phyloP scores from a whole-genome alignment of 2,329 filamentous ascomycete species.

The Exserohilum turcica region DNA sequence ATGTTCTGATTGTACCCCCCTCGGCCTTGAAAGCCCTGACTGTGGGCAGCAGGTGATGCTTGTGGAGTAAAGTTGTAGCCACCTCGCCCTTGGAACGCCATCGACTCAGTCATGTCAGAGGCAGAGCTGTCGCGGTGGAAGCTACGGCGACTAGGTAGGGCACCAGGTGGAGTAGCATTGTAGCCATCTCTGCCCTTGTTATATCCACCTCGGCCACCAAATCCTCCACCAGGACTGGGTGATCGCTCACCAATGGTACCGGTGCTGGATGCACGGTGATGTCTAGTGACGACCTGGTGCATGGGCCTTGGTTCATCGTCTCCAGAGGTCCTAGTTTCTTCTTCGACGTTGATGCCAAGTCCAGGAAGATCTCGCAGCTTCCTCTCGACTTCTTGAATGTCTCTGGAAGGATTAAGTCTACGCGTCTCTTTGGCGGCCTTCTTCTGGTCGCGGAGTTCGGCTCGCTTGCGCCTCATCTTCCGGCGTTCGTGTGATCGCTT shows the following conservation, averaged over 20 bases:
- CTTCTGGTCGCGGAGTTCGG: conserved; percentile 47
- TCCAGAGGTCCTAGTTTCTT: conserved; percentile 33
- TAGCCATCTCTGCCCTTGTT: conserved; percentile 46
- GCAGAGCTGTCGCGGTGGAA: conserved; percentile 31
- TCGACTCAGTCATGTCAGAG: conserved; percentile 26
- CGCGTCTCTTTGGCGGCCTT: conserved; percentile 41
- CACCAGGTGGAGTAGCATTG: conserved; percentile 37
- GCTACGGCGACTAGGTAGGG: conserved; percentile 38
- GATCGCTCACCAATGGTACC: conserved; percentile 37
- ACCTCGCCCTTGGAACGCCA: conserved; percentile 25
- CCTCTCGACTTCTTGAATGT: conserved; percentile 35
- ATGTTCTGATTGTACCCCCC: conserved; percentile 39
- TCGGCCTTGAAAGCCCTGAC: conserved; percentile 33
- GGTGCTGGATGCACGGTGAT: conserved; percentile 39
- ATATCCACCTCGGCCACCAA: conserved; percentile 40
- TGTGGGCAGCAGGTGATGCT: conserved; percentile 24
- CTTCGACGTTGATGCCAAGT: conserved; percentile 44
- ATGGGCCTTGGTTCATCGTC: conserved; percentile 39
- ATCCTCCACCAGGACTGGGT: conserved; percentile 39
- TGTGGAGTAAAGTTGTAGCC: conserved; percentile 20
- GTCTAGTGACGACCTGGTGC: conserved; percentile 34
- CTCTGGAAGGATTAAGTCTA: conserved; percentile 26
- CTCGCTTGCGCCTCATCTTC: conserved; percentile 45
- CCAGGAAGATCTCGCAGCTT: conserved; percentile 38
- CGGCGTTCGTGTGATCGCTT: conserved; percentile 47